A percentile compares a stretch with the other conserved stretches of the same genome.
Evolutionary conservation across 148 eudicot genomes (phyloP).

Genomic region (Silene conica): DNA sequence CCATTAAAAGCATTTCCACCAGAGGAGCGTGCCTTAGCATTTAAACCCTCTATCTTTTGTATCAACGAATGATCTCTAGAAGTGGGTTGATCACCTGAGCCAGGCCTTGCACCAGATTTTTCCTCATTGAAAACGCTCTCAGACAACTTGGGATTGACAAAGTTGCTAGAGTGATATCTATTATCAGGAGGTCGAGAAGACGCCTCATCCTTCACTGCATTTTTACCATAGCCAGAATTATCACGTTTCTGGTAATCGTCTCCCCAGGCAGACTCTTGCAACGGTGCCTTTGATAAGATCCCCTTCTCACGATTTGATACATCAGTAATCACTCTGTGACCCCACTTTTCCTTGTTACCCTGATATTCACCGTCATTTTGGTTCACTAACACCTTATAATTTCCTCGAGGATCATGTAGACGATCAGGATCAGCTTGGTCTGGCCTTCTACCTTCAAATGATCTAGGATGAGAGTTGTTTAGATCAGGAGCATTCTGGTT

Average conservation of each 20-base stretch:
- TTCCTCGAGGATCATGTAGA: slow-evolving; percentile 45
- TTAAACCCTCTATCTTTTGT: slow-evolving; percentile 74
- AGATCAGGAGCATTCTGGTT: slow-evolving; percentile 49
- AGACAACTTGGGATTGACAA: slow-evolving; percentile 25
- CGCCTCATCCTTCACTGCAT: slow-evolving; percentile 26
- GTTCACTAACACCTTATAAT: slow-evolving; percentile 43
- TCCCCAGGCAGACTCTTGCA: slow-evolving; percentile 50
- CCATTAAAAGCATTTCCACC: slow-evolving; percentile 41
- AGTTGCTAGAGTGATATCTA: slow-evolving; percentile 22
- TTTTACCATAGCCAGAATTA: slow-evolving; percentile 28
- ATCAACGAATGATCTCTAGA: slow-evolving; percentile 53
- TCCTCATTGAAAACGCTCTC: slow-evolving; percentile 29
- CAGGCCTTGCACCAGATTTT: slow-evolving; percentile 25
- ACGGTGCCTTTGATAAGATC: slow-evolving; percentile 29
- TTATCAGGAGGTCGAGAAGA: slow-evolving; percentile 23
- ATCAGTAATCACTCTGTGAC: slow-evolving; percentile 30
- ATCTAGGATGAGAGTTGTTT: slow-evolving; percentile 45
- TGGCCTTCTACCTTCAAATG: slow-evolving; percentile 37
- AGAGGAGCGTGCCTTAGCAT: slow-evolving; percentile 71
- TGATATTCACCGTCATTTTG: slow-evolving; percentile 46
- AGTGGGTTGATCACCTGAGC: slow-evolving; percentile 31
- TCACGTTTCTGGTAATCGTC: slow-evolving; percentile 40
- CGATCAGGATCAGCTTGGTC: slow-evolving; percentile 48
- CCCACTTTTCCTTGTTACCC: slow-evolving; percentile 45
- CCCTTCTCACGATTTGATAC: slow-evolving; percentile 35